Base-by-base conservation (phyloP, 192 early-diverging fungal genomes). In the Phlyctochytrium planicorne region DNA sequence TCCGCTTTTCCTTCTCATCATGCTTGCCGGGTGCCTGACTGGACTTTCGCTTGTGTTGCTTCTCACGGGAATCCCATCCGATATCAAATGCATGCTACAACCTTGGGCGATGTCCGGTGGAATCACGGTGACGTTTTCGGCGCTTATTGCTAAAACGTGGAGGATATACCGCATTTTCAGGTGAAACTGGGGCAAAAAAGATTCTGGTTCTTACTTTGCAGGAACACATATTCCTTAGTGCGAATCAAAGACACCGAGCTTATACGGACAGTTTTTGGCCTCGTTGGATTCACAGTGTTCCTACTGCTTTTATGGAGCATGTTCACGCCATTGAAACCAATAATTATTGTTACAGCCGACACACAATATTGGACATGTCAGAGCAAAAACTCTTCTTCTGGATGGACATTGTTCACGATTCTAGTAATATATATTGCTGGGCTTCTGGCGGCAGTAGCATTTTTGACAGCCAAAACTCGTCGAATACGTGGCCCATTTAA, bases 81-180 rank as follows among this genome's bases (percentile, higher is more conserved):
- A 34, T 3, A 30, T 23, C 4, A 35, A 35, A 2, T 71, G 70
- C 63, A 34, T 71, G 23, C 53, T 52, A 6, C 63, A 71, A 50
- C 34, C 64, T 3, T 71, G 70, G 70, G 24, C 65, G 30, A 56
- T 61, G 3, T 61, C 62, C 17, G 20, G 63, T 6, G 25, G 53
- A 17, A 65, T 66, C 36, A 25, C 62, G 16, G 23, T 65, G n/a
- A 62, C 70, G 23, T 30, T 65, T 17, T 50, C 40, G 40, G 40
- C 40, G 40, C 40, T 50, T 50, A 10, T 50, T n/a, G 10, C 40
- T 14, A 50, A 50, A n/a, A 50, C 40, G 40, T 50, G n/a, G 10
- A 10, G 40, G 12, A 50, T 50, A 10, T 50, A 50, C 40, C n/a
- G 12, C 40, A 50, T 50, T 14, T 50, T 50, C 40, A n/a, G 40